These are phyloP conservation scores for Talaromyces sp. DNA, from an alignment of 2,329 filamentous ascomycete species.

Conservation along the genomic window DNA sequence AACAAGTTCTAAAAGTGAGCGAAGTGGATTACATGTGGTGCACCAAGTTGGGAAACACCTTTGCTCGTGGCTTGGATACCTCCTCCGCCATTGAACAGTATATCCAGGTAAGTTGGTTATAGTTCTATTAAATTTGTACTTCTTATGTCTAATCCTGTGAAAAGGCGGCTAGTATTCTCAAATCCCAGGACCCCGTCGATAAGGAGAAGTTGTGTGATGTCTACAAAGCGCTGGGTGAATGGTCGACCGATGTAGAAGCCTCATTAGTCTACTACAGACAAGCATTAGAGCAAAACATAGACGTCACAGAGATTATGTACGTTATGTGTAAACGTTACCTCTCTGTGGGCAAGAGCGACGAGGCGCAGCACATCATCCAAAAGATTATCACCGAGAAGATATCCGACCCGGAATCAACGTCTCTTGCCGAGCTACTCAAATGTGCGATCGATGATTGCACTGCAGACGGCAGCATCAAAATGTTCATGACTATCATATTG, in stretches of 20 bases:
- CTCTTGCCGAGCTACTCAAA: neutral
- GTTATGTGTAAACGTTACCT: neutral
- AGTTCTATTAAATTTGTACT: neutral
- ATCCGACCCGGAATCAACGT: neutral
- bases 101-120: neutral
- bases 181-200: neutral
- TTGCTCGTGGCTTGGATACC: neutral
- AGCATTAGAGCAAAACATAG: neutral
- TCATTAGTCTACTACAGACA: neutral
- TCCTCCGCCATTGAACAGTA: neutral
- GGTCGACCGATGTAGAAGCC: neutral
- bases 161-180: neutral
- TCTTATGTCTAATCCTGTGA: neutral
- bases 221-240: neutral
- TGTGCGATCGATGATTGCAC: neutral
- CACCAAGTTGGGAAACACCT: neutral
- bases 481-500: neutral
- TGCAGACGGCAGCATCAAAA: neutral
- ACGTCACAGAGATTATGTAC: neutral
- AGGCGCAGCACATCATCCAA: neutral
- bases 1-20: neutral
- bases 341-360: neutral
- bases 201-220: neutral
- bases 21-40: neutral
- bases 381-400: neutral